Percentiles rank a stretch among this genome's conserved stretches.
Evolutionary conservation across 345 rosid genomes (phyloP).

Genomic region (Iberis pinnata): DNA sequence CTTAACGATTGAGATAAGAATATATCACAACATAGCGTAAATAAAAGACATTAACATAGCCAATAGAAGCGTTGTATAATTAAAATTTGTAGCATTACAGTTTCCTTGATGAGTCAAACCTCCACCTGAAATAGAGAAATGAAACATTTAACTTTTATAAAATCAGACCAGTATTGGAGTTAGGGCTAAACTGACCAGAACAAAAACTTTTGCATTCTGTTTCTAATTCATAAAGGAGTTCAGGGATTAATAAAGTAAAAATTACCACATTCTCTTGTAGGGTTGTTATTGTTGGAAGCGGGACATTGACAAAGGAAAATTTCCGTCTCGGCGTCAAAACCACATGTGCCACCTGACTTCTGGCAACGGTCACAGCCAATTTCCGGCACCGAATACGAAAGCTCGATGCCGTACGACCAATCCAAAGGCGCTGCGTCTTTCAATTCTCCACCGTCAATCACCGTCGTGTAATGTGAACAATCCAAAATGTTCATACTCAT

Average conservation of each 20-base stretch:
- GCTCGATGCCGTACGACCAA: slow-evolving; percentile 81
- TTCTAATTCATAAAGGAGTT: neutral
- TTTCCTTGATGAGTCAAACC: slow-evolving; percentile 14
- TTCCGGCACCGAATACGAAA: slow-evolving; percentile 58
- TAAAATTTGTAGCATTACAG: neutral
- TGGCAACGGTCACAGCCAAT: slow-evolving; percentile 65
- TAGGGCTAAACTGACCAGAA: neutral
- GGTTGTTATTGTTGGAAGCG: slow-evolving; percentile 34
- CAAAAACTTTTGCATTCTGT: neutral
- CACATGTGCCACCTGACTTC: slow-evolving; percentile 72
- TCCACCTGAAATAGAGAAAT: slow-evolving; percentile 13
- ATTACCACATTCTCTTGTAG: slow-evolving; percentile 78
- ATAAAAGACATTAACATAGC: slow-evolving; percentile 12
- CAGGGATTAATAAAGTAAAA: neutral
- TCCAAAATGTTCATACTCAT: slow-evolving; percentile 91
- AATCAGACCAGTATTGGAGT: neutral
- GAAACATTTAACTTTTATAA: neutral
- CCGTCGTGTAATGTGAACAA: slow-evolving; percentile 68
- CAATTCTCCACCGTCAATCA: slow-evolving; percentile 42
- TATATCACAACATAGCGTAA: slow-evolving; percentile 6
- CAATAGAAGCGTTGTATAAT: neutral
- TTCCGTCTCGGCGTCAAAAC: slow-evolving; percentile 67
- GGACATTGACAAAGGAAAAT: slow-evolving; percentile 72
- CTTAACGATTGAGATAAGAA: neutral
- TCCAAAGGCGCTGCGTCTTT: slow-evolving; percentile 55